Evolutionary conservation across 768 basidiomycete species (phyloP), one percentile per base, ranked within the genome.

Genomic region (Tylopilus intermedius): DNA sequence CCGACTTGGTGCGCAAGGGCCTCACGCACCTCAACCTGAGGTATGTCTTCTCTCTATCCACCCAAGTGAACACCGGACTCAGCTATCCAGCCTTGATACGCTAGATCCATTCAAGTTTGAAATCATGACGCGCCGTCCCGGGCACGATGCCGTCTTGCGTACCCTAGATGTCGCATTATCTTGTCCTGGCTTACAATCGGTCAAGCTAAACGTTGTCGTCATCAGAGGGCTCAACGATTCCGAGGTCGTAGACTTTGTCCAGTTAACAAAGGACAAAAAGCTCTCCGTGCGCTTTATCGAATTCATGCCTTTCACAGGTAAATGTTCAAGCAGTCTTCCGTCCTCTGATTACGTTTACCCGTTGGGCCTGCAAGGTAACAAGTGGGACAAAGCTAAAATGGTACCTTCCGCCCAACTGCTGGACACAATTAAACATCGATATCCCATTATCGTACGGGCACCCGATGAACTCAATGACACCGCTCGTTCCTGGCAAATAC

Each of bases 291-390:
- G 93, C 35, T 92, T 94, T 67, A 94, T 94, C 53, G 91, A 94
- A 68, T 94, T 89, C 64, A 94, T 95, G 93, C 90, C 92, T 10
- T 95, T 95, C 67, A 86, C 83, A 59, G 92, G 87, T 88, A 57
- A 57, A 11, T 33, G 3, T 41, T 46, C 37, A 3, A 53, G 39
- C 40, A 32, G 10, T 47, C 44, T n/a, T 30, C 27, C 3, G 1
- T 55, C 41, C 45, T 22, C 38, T 52, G 52, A 18, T 47, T 57
- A 18, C 62, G 21, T 21, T n/a, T 3, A 10, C 35, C 6, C 13
- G 24, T 47, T 53, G 15, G 45, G 41, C 45, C 5, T 37, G 42
- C 15, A 56, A 91, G 90, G 90, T 29, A 94, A 94, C 59, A 82
- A 86, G 63, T 94, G 92, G 92, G 78, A 88, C 64, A 81, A 81